These are phyloP conservation scores for Clarkia xantiana DNA, from an alignment of 345 rosid species.

Conservation along the genomic window DNA sequence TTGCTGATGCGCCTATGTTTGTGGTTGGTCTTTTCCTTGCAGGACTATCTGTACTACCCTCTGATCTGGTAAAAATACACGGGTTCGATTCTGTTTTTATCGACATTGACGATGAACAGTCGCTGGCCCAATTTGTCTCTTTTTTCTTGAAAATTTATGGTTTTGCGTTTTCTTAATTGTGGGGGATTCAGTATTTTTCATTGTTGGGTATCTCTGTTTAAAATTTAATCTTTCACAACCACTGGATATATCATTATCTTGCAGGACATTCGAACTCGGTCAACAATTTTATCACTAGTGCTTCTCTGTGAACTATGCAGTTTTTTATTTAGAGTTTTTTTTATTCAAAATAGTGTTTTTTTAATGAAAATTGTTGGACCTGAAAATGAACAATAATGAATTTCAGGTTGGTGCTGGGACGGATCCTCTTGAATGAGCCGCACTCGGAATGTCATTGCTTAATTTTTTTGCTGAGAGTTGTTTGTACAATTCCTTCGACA, in stretches of 20 bases:
- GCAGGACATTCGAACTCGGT: slow-evolving; percentile 67
- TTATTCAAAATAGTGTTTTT: background rate
- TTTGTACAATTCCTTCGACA: slow-evolving; percentile 75
- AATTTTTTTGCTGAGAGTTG: slow-evolving; percentile 69
- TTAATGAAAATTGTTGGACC: background rate
- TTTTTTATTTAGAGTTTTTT: background rate
- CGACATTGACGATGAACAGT: slow-evolving; percentile 93
- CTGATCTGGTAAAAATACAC: slow-evolving; percentile 73
- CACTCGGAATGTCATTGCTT: slow-evolving; percentile 79
- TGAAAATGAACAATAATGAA: background rate
- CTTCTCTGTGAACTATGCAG: slow-evolving; percentile 78
- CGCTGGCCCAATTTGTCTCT: slow-evolving; percentile 63
- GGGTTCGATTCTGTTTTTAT: slow-evolving; percentile 91
- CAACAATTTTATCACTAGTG: slow-evolving; percentile 68
- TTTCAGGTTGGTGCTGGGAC: slow-evolving; percentile 89
- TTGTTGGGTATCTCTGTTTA: too few relatives aligned
- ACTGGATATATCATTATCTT: background rate
- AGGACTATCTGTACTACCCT: slow-evolving; percentile 73
- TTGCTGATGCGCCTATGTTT: too few relatives aligned
- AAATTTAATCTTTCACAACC: too few relatives aligned
- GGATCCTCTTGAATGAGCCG: slow-evolving; percentile 97
- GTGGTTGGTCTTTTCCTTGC: slow-evolving; percentile 11
- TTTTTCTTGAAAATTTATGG: too few relatives aligned
- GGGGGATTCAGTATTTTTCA: background rate
- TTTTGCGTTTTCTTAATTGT: background rate